Conservation (phyloP, 2,329 filamentous ascomycete genomes). For the Colletotrichum godetiae region DNA sequence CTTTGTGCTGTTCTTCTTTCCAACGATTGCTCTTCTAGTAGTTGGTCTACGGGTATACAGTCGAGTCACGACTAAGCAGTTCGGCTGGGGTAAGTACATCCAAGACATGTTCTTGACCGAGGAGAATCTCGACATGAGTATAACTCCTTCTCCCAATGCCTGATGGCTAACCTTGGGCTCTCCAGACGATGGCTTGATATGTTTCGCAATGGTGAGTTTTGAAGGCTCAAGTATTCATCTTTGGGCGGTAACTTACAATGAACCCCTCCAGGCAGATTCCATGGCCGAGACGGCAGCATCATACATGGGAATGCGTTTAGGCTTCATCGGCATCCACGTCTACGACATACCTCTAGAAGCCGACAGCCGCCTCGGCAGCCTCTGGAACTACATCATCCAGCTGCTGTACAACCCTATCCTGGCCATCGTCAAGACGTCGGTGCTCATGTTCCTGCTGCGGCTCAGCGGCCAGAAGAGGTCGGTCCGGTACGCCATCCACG, state of each 20-base stretch:
- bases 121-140: neutral
- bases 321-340: conserved; percentile 29
- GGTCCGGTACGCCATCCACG: conserved; percentile 43
- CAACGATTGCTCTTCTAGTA: conserved; percentile 9
- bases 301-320: conserved; percentile 25
- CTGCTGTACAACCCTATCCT: conserved; percentile 50
- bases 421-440: conserved; percentile 48
- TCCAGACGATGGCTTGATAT: conserved; percentile 30
- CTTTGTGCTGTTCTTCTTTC: conserved; percentile 30
- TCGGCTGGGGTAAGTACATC: conserved; percentile 26
- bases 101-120: neutral
- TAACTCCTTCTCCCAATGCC: neutral
- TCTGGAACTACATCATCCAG: conserved; percentile 47
- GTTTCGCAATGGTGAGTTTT: conserved; percentile 23
- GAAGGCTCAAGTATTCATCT: too few relatives aligned
- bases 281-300: conserved; percentile 29
- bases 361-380: conserved; percentile 20
- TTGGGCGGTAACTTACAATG: neutral
- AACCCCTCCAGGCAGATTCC: conserved; percentile 14
- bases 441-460: conserved; percentile 48
- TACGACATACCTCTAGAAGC: conserved; percentile 25
- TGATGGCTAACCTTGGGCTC: neutral
- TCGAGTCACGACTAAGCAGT: conserved; percentile 29
- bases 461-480: conserved; percentile 45
- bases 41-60: conserved; percentile 28